These are phyloP conservation scores for Metschnikowia arizonensis DNA, from an alignment of 805 yeast species.

Conservation along the genomic window DNA sequence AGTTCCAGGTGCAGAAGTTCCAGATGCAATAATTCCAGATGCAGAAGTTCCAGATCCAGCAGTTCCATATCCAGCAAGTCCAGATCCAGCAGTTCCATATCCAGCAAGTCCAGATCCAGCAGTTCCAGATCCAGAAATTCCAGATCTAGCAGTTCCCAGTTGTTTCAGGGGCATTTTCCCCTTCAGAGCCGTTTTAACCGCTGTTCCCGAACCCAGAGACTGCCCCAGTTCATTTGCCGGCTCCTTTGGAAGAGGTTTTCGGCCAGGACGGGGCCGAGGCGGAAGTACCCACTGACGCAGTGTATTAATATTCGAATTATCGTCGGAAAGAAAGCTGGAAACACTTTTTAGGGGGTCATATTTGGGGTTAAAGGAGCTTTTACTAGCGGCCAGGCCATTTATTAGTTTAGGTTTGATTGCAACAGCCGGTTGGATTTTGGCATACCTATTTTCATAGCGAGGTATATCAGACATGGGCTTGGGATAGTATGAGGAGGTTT, in stretches of 20 bases:
- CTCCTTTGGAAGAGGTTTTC: constrained; percentile 38
- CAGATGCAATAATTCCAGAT: too few species aligned
- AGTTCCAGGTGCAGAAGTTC: too few species aligned
- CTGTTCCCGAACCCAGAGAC: too few species aligned
- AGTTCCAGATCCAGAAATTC: too few species aligned
- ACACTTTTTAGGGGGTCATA: constrained; percentile 15
- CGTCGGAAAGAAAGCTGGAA: constrained; percentile 1
- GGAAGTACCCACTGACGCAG: constrained; percentile 83
- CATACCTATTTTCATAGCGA: constrained; percentile 21
- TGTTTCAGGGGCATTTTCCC: too few species aligned
- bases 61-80: too few species aligned
- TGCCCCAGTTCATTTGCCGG: not conserved
- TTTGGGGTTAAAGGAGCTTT: constrained; percentile 22
- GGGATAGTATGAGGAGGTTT: too few species aligned
- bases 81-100: too few species aligned
- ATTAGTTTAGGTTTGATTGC: constrained; percentile 35
- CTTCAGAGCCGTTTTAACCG: too few species aligned
- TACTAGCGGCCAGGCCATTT: constrained; percentile 21
- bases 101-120: too few species aligned
- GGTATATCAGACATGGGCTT: constrained; percentile 2
- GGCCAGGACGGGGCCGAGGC: constrained; percentile 76
- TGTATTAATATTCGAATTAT: constrained; percentile 41
- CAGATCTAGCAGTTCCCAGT: too few species aligned
- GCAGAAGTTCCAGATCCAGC: too few species aligned
- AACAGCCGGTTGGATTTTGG: constrained; percentile 38